Conservation (phyloP, 768 basidiomycete species). For the Sutorius australiensis region DNA sequence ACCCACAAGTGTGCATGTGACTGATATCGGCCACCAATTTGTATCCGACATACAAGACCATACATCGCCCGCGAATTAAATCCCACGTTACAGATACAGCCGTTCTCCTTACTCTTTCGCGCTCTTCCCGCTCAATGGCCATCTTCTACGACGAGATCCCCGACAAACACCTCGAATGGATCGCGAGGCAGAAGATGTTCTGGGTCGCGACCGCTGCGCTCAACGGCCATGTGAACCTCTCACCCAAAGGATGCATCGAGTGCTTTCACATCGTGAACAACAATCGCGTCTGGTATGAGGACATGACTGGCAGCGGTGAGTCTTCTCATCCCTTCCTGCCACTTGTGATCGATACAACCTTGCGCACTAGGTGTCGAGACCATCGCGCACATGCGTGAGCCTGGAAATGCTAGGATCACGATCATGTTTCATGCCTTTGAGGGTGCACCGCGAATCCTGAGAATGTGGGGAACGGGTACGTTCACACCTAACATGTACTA, state of each 20-base stretch:
- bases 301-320: constrained; percentile 65
- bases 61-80: background rate
- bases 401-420: constrained; percentile 54
- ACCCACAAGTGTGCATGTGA: background rate
- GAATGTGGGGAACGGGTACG: constrained; percentile 57
- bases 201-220: constrained; percentile 71
- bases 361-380: constrained; percentile 48
- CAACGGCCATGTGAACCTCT: constrained; percentile 63
- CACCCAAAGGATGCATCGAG: constrained; percentile 59
- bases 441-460: constrained; percentile 54
- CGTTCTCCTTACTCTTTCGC: background rate
- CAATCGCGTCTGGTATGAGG: constrained; percentile 68
- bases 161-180: constrained; percentile 50
- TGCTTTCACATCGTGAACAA: constrained; percentile 57
- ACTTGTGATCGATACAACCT: background rate
- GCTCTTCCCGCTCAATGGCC: constrained; percentile 41
- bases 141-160: constrained; percentile 57
- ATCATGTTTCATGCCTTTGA: constrained; percentile 60
- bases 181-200: constrained; percentile 60
- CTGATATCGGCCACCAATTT: background rate
- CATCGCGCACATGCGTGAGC: constrained; percentile 55
- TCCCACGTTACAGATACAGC: background rate
- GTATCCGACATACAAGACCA: background rate
- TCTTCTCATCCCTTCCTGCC: background rate
- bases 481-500: background rate